These are phyloP conservation scores for Mastigamoeba balamuthi DNA, from an alignment of 78 protist genomes.

Conservation along the genomic window DNA sequence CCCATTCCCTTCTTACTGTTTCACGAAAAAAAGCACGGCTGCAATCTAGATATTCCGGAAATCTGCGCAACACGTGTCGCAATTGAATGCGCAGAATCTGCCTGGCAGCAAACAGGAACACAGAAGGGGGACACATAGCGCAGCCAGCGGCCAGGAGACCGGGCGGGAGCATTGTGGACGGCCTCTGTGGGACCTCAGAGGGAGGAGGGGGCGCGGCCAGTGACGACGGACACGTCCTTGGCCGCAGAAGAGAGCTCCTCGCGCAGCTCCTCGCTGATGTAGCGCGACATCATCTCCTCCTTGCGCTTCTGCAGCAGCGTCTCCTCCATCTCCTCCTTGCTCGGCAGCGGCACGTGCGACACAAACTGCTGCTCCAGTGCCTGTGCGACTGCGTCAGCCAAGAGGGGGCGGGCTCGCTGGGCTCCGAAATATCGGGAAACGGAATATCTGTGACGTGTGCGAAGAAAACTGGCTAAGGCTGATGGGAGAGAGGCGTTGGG, in stretches of 20 bases:
- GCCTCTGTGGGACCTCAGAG: background rate
- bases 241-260: background rate
- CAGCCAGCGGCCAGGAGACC: too few species aligned
- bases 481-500: background rate
- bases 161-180: too few species aligned
- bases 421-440: background rate
- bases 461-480: background rate
- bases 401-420: background rate
- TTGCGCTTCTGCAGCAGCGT: conserved; percentile 9
- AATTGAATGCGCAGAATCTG: too few species aligned
- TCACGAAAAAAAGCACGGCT: too few species aligned
- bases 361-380: background rate
- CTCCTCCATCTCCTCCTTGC: conserved; percentile 22
- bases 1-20: too few species aligned
- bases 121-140: too few species aligned
- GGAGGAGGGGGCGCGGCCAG: background rate
- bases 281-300: background rate
- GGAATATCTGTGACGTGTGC: background rate
- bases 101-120: too few species aligned
- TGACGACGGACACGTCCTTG: background rate
- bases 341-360: conserved; percentile 30
- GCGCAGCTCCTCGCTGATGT: background rate
- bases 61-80: too few species aligned
- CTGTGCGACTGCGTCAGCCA: background rate
- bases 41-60: too few species aligned